Evolutionary conservation across 2,329 filamentous ascomycete genomes (phyloP).

Genomic region (Cercospora canescens): DNA sequence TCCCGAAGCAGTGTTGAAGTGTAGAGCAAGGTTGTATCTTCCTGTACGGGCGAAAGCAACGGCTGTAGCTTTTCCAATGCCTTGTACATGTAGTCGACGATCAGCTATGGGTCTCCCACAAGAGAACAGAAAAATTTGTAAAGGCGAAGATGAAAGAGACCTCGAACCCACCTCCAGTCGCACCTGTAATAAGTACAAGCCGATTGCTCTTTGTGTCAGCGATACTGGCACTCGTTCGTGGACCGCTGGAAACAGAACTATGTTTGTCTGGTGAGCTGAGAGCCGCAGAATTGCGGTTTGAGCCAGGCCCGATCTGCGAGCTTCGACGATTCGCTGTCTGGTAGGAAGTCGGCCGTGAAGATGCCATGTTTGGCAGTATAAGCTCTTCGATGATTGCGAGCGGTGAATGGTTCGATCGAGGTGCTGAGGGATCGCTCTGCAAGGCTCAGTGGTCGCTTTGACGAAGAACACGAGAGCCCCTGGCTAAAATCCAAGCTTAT

Average conservation of each 20-base stretch:
- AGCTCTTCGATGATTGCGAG: not conserved
- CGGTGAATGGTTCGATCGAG: not conserved
- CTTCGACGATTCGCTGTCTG: not conserved
- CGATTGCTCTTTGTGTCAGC: slow-evolving; percentile 9
- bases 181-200: slow-evolving; percentile 42
- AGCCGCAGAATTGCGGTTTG: slow-evolving; percentile 12
- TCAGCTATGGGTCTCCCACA: not conserved
- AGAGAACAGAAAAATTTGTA: not conserved
- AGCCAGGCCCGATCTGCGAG: slow-evolving; percentile 13
- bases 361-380: not conserved
- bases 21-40: slow-evolving; percentile 44
- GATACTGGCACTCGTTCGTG: not conserved
- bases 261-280: slow-evolving; percentile 1
- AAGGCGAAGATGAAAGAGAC: not conserved
- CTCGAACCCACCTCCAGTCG: slow-evolving; percentile 36
- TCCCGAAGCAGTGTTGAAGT: slow-evolving; percentile 43
- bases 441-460: not conserved
- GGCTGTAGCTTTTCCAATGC: slow-evolving; percentile 47
- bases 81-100: slow-evolving; percentile 13
- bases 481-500: not conserved
- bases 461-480: not conserved
- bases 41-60: slow-evolving; percentile 42
- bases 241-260: not conserved
- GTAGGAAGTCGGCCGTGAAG: not conserved
- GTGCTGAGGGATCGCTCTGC: not conserved